Evolutionary conservation across 2,329 filamentous ascomycete species (phyloP).

Genomic region (Aspergillus pseudoviridinutans): DNA sequence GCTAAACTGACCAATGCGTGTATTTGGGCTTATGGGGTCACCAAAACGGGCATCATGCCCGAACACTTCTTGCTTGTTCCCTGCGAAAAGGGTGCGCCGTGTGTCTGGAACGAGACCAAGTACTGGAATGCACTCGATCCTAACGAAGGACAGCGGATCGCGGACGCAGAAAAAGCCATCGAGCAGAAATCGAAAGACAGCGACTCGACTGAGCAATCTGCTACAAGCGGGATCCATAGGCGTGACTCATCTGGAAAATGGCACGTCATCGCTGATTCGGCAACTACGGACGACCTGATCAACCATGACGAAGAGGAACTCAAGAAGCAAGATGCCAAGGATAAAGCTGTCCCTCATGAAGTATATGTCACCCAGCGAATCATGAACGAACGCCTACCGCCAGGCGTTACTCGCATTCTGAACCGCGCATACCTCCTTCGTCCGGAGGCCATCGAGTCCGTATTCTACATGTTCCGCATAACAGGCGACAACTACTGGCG

Average conservation of each 20-base stretch:
- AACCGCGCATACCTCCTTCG: constrained; percentile 40
- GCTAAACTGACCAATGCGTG: constrained; percentile 57
- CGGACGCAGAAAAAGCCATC: constrained; percentile 21
- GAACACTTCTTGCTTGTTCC: constrained; percentile 53
- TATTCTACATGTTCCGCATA: constrained; percentile 73
- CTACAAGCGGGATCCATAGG: constrained; percentile 4
- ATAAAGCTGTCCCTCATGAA: constrained; percentile 29
- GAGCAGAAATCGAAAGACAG: constrained; percentile 10
- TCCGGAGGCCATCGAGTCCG: constrained; percentile 75
- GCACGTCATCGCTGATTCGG: constrained; percentile 13
- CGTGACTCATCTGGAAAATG: constrained; percentile 15
- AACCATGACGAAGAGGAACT: constrained; percentile 1
- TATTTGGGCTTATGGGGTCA: constrained; percentile 59
- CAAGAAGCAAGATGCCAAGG: constrained; percentile 6
- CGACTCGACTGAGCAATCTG: constrained; percentile 1
- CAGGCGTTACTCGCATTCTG: constrained; percentile 39
- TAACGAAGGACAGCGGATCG: constrained; percentile 24
- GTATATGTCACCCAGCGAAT: constrained; percentile 38
- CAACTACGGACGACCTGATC: constrained; percentile 1
- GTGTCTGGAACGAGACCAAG: constrained; percentile 51
- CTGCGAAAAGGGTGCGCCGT: constrained; percentile 44
- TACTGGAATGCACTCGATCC: constrained; percentile 47
- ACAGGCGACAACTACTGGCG: constrained; percentile 64
- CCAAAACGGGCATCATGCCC: constrained; percentile 58
- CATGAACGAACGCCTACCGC: constrained; percentile 41